Evolutionary conservation across 805 yeast genomes (phyloP).

Genomic region (Suhomyces sp.): DNA sequence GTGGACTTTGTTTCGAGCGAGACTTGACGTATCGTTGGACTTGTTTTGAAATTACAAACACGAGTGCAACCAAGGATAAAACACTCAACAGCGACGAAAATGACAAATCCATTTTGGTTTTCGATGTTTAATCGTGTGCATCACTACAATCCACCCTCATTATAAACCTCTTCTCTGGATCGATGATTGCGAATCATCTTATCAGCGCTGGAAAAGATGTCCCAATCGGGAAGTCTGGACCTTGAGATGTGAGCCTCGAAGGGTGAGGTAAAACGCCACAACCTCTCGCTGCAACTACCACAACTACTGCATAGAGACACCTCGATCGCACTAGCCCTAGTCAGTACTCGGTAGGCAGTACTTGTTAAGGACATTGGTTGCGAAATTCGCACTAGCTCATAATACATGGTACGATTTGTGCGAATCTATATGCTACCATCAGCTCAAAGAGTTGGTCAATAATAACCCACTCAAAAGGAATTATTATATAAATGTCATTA

Average conservation of each 20-base stretch:
- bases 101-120: neutral
- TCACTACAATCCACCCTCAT: neutral
- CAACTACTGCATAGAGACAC: neutral
- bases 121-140: neutral
- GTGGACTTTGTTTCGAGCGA: neutral
- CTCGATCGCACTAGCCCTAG: neutral
- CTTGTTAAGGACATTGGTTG: neutral
- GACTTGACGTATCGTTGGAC: neutral
- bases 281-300: neutral
- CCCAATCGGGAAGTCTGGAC: slow-evolving; percentile 5
- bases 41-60: neutral
- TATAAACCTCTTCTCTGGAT: neutral
- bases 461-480: too few relatives aligned
- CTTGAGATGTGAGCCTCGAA: neutral
- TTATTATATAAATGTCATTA: too few relatives aligned
- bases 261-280: neutral
- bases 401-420: too few relatives aligned
- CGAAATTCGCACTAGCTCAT: neutral
- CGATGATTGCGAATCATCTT: neutral
- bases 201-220: slow-evolving; percentile 3
- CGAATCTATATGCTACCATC: neutral
- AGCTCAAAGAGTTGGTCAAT: too few relatives aligned
- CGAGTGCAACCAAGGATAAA: neutral
- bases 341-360: neutral
- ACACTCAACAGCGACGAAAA: neutral